These are phyloP conservation scores for Chenopodium suecicum DNA, from an alignment of 148 eudicot genomes.

Conservation along the genomic window DNA sequence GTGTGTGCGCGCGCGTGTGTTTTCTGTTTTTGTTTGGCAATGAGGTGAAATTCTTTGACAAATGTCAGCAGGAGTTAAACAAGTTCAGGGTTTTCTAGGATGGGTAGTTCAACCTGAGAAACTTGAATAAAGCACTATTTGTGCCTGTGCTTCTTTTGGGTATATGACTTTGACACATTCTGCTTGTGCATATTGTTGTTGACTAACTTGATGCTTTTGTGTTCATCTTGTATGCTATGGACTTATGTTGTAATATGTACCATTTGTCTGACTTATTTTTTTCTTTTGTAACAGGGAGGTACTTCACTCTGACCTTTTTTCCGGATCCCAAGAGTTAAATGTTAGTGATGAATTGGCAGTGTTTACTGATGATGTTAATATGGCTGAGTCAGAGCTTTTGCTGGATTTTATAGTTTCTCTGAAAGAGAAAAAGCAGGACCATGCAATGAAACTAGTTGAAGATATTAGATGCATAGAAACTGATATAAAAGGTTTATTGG, in stretches of 20 bases:
- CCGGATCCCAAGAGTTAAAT: slow-evolving; percentile 39
- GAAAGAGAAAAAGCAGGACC: slow-evolving; percentile 56
- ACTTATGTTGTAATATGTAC: not conserved
- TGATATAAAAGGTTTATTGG: slow-evolving; percentile 64
- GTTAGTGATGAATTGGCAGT: slow-evolving; percentile 17
- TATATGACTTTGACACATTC: not conserved
- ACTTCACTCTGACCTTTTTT: slow-evolving; percentile 56
- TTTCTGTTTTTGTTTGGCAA: too few relatives aligned
- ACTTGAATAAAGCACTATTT: not conserved
- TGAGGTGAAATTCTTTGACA: not conserved
- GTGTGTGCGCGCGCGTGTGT: too few relatives aligned
- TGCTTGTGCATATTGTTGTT: not conserved
- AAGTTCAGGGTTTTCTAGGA: not conserved
- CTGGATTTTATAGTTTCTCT: slow-evolving; percentile 52
- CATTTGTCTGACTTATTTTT: not conserved
- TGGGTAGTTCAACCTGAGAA: not conserved
- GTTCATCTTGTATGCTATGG: not conserved
- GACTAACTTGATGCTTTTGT: not conserved
- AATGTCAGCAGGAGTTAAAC: not conserved
- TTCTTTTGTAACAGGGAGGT: slow-evolving; percentile 54
- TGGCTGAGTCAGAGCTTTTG: slow-evolving; percentile 61
- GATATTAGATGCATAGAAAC: slow-evolving; percentile 63
- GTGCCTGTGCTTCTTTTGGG: not conserved
- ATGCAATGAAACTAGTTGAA: slow-evolving; percentile 47
- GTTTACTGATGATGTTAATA: slow-evolving; percentile 33